Conservation (phyloP, 2,329 filamentous ascomycete genomes). For the Fusarium neocosmosporiellum region DNA sequence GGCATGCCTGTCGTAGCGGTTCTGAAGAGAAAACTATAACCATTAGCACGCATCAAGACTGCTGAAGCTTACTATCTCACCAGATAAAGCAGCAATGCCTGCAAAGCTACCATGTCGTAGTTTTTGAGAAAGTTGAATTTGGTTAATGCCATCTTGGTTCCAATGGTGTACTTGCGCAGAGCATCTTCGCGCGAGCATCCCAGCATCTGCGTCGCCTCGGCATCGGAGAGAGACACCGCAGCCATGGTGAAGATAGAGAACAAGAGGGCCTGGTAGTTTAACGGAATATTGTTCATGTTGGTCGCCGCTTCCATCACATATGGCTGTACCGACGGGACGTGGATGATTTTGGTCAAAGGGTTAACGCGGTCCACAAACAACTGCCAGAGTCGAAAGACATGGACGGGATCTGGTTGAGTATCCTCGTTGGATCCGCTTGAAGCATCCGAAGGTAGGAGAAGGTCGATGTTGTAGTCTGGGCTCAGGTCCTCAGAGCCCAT, state of each 20-base stretch:
- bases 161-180: constrained; percentile 62
- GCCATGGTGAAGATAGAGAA: constrained; percentile 75
- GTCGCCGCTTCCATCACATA: constrained; percentile 72
- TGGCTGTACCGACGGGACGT: constrained; percentile 76
- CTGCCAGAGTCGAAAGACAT: constrained; percentile 80
- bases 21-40: constrained; percentile 64
- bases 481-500: constrained; percentile 61
- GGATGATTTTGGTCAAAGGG: constrained; percentile 77
- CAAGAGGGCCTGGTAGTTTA: constrained; percentile 70
- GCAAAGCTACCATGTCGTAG: constrained; percentile 68
- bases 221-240: constrained; percentile 63
- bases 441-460: constrained; percentile 59
- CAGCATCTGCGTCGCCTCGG: constrained; percentile 66
- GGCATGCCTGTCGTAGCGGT: constrained; percentile 68
- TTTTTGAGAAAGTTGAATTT: constrained; percentile 68
- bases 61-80: constrained; percentile 46
- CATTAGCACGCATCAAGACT: constrained; percentile 10
- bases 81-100: constrained; percentile 69
- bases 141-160: constrained; percentile 61
- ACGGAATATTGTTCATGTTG: constrained; percentile 64
- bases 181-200: constrained; percentile 62
- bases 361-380: constrained; percentile 80
- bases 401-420: constrained; percentile 72
- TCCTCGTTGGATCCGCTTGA: constrained; percentile 55
- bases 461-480: constrained; percentile 64